Base-by-base conservation (phyloP, 257 asterid species). In the Vinca minor region DNA sequence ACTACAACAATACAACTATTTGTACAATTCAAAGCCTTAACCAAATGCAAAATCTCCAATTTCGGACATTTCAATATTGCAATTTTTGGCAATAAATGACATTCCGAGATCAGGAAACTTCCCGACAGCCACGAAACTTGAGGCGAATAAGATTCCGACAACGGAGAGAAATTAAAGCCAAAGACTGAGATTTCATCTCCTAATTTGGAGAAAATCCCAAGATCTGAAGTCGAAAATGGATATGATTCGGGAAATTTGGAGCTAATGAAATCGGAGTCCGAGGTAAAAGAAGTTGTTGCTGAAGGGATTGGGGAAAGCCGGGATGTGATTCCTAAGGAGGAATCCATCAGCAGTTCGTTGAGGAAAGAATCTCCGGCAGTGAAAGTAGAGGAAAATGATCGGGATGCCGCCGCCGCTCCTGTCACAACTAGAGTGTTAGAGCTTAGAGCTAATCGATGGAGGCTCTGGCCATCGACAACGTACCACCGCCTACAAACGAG, bases 51-150 rank as follows among this genome's bases (percentile, higher is more conserved):
- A 64, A 79, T 78, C 84, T 90, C 95, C 87, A 90, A 77, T 31
- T 79, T 71, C 1, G 66, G 61, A 60, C 80, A 87, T 59, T 75
- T 85, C 0, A 95, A 75, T 36, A 90, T 59, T 0, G 90, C 95
- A 90, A 48, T 87, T 87, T 59, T 48, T 65, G 5, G 84, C 92
- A 50, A 90, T 69, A 52, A 78, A 73, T 8, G 80, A 44, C 93
- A 90, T 81, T 13, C 96, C 96, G 11, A 73, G 77, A 44, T 84
- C 89, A n/a, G 34, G 95, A 71, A 66, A 86, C 77, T 5, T 86
- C 91, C 29, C 93, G 84, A 73, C 95, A 89, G 1, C 94, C 95
- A 3, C 91, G 86, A 63, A 89, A 84, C 83, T 89, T 89, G 56
- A 89, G 68, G 62, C 95, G 83, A 18, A 80, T 73, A 70, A 89